Evolutionary conservation across 2,329 filamentous ascomycete species (phyloP), one percentile per base, ranked within the genome.

Genomic region (Thelonectria rubi): DNA sequence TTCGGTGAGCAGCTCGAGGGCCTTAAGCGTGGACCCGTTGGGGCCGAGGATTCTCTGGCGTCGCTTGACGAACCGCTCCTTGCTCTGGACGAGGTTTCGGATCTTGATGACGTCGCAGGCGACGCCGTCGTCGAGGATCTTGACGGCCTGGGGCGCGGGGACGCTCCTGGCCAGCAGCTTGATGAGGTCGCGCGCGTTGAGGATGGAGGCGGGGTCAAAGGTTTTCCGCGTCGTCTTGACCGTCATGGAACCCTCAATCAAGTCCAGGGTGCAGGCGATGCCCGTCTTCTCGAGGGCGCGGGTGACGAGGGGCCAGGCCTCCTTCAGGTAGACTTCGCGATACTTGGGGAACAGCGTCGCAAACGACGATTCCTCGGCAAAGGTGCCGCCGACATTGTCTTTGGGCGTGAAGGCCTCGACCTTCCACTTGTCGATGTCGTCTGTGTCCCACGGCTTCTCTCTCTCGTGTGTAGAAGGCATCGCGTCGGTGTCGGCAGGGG

Each of bases 361-460:
- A 76, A 99, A 99, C 5, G 91, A 93, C 1, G 93, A 97, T 81
- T 98, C 95, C 78, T 99, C 94, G 55, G 89, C 86, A 76, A 99
- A 97, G 18, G 91, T 90, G 67, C 95, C 95, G 57, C 87, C 92
- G 32, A 81, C 79, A 79, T 98, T 98, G 80, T 98, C 91, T 68
- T 91, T 88, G 50, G 92, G 86, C 43, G 88, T 94, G 80, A 98
- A 98, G 26, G 88, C 80, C 40, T 97, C 93, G 71, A 94, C 81
- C 88, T 93, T 94, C 93, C 93, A 98, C 78, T 97, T 97, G 80
- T 98, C 94, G 67, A 98, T 92, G 73, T 97, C 95, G 65, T 97
- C 94, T 58, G 94, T 97, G 73, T 97, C 94, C 94, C 94, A 96
- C 57, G 93, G 91, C 78, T 97, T 97, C 3, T 96, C 92, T 69